These are phyloP conservation scores for Euphorbia lathyris DNA, from an alignment of 345 rosid genomes.

Conservation along the genomic window DNA sequence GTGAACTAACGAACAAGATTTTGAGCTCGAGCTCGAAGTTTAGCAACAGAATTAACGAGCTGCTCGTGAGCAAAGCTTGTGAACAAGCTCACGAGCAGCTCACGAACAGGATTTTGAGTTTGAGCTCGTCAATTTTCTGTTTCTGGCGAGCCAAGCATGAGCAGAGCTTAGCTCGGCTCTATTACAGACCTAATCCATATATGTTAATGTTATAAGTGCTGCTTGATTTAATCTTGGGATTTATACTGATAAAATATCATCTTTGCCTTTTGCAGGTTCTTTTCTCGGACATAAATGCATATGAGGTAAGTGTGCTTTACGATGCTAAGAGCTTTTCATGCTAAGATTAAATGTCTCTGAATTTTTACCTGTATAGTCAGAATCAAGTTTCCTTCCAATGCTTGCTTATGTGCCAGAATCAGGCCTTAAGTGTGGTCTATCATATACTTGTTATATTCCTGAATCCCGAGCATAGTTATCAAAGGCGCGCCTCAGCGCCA, in stretches of 20 bases:
- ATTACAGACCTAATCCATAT: too few relatives aligned
- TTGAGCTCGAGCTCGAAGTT: too few relatives aligned
- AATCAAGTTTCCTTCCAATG: background rate
- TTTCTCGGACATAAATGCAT: slow-evolving; percentile 79
- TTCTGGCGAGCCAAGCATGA: too few relatives aligned
- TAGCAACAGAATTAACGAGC: too few relatives aligned
- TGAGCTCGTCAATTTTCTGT: too few relatives aligned
- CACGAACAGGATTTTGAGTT: too few relatives aligned
- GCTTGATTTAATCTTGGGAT: background rate
- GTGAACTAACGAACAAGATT: too few relatives aligned
- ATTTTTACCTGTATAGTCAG: background rate
- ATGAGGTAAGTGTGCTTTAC: slow-evolving; percentile 50
- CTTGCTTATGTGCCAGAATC: background rate
- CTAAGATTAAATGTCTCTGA: background rate
- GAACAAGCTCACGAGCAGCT: too few relatives aligned
- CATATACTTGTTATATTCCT: background rate
- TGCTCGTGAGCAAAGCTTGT: too few relatives aligned
- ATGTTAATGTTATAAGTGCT: background rate
- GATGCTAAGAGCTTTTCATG: background rate
- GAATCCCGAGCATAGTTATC: too few relatives aligned
- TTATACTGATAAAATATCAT: background rate
- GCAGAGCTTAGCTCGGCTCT: too few relatives aligned
- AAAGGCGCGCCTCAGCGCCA: too few relatives aligned
- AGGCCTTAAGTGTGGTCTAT: background rate
- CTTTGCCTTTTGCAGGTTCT: slow-evolving; percentile 60